Base-by-base conservation (phyloP, 305 asterid species). In the Nicotiana rustica region DNA sequence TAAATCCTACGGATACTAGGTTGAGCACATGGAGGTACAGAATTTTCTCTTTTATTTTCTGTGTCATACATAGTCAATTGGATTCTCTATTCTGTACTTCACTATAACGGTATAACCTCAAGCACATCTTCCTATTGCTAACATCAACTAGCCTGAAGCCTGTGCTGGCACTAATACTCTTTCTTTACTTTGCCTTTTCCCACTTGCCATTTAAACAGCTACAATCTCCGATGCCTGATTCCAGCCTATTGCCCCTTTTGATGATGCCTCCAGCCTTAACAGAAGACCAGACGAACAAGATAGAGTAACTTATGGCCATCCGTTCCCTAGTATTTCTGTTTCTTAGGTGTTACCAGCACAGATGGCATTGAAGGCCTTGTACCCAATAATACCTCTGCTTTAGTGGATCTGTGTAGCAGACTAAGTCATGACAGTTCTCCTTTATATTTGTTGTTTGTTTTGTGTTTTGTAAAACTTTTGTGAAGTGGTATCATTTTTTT, bases 141-240 rank as follows among this genome's bases (percentile, higher is more conserved):
- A 62, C 68, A 77, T 69, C 38, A 68, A 75, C 57, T 83, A 33
- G 83, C 83, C 84, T 25, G 77, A 68, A 38, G 5, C 85, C 65
- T 83, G 49, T 70, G 79, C 65, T 19, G 64, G 81, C 76, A 68
- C 87, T 85, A 67, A 86, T 80, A 12, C 81, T 77, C 83, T 59
- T 82, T 83, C 29, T 86, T 61, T 78, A 66, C 84, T 76, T 82
- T 73, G 57, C 79, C 87, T 59, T 19, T 83, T 78, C 62, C 73
- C 80, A 75, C 83, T 77, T 55, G 75, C 79, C 86, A 65, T 86
- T 78, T 71, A 78, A 85, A 81, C 92, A 90, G 93, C 89, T 84
- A 84, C 55, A 86, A 76, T 56, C 82, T 83, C 33, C 84, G 90
- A 89, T 86, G 82, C 84, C 81, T 57, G 84, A 88, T 83, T 89